phyloP scores from a whole-genome alignment of 805 yeast species.

The Candida rishiriensis region DNA sequence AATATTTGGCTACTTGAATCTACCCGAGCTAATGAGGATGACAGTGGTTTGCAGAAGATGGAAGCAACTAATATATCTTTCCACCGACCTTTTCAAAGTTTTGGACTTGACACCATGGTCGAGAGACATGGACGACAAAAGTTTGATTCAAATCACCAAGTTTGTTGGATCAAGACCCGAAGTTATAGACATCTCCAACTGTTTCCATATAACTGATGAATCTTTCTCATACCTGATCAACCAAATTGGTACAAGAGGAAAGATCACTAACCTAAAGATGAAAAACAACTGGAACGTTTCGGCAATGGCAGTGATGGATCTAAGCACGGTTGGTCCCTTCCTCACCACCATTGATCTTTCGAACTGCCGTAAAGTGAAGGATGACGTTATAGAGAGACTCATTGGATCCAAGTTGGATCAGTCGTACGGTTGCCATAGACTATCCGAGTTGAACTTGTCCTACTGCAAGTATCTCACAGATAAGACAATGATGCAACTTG shows the following conservation, averaged over 20 bases:
- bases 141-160: slow-evolving; percentile 54
- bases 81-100: slow-evolving; percentile 45
- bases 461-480: slow-evolving; percentile 77
- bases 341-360: slow-evolving; percentile 61
- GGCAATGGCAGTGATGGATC: slow-evolving; percentile 79
- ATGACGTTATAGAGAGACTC: slow-evolving; percentile 65
- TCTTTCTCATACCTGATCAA: slow-evolving; percentile 69
- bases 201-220: slow-evolving; percentile 73
- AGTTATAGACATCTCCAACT: slow-evolving; percentile 58
- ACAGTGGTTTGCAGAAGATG: slow-evolving; percentile 60
- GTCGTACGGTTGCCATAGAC: slow-evolving; percentile 50
- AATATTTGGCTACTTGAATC: slow-evolving; percentile 48
- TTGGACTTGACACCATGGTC: slow-evolving; percentile 63
- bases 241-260: slow-evolving; percentile 65
- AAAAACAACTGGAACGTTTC: slow-evolving; percentile 71
- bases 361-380: slow-evolving; percentile 70
- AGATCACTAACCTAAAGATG: slow-evolving; percentile 53
- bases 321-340: slow-evolving; percentile 58
- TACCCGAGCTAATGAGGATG: slow-evolving; percentile 58
- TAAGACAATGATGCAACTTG: slow-evolving; percentile 57
- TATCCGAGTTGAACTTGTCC: slow-evolving; percentile 54
- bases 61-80: slow-evolving; percentile 58
- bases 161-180: slow-evolving; percentile 69
- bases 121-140: slow-evolving; percentile 53
- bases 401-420: slow-evolving; percentile 45